Evolutionary conservation across 306 rosid genomes (phyloP).

Genomic region (Lablab purpureus): DNA sequence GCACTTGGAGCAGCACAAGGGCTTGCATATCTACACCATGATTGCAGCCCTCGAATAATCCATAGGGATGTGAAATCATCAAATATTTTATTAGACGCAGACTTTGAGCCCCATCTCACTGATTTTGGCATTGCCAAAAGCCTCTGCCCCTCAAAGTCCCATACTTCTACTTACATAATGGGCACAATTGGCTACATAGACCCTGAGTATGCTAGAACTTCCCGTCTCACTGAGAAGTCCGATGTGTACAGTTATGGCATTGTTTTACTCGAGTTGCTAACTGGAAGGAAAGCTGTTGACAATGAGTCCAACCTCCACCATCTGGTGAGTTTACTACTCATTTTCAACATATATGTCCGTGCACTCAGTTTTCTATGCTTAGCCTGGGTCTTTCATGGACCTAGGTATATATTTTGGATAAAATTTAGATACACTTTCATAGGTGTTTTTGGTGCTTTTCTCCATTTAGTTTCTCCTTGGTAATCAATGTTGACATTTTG

Average conservation of each 20-base stretch:
- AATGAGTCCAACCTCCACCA: slow-evolving; percentile 92
- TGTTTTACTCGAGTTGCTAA: slow-evolving; percentile 90
- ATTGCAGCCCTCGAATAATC: slow-evolving; percentile 90
- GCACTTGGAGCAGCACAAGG: slow-evolving; percentile 97
- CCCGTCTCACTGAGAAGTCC: slow-evolving; percentile 93
- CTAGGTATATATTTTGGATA: not conserved
- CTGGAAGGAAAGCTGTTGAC: slow-evolving; percentile 93
- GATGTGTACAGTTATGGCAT: slow-evolving; percentile 95
- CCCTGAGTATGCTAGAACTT: slow-evolving; percentile 95
- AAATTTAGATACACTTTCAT: too few relatives aligned
- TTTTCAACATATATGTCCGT: not conserved
- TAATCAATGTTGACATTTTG: too few relatives aligned
- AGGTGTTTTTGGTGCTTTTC: not conserved
- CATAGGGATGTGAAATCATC: slow-evolving; percentile 97
- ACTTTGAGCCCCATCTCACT: slow-evolving; percentile 88
- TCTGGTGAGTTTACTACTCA: slow-evolving; percentile 56
- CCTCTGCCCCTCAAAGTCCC: slow-evolving; percentile 73
- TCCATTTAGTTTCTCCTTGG: too few relatives aligned
- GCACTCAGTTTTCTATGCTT: not conserved
- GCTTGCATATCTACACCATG: slow-evolving; percentile 91
- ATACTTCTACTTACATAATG: slow-evolving; percentile 87
- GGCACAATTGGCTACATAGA: slow-evolving; percentile 99
- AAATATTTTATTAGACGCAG: slow-evolving; percentile 84
- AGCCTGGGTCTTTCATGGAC: not conserved
- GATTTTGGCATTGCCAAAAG: slow-evolving; percentile 97